Evolutionary conservation across 306 rosid species (phyloP).

Genomic region (Oxytropis ochrocephala): DNA sequence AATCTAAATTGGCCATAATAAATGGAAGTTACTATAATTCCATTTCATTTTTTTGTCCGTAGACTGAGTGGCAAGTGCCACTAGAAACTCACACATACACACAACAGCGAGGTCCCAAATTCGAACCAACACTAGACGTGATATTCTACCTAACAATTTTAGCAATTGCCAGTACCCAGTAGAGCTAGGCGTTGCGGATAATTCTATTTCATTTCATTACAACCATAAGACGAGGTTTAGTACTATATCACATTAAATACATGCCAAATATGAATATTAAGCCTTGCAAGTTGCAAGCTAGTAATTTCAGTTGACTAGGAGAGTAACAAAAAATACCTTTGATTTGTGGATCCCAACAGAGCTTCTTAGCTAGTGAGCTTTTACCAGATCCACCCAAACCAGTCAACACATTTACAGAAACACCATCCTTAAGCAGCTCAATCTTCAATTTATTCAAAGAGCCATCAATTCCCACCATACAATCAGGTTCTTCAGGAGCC

Average conservation of each 20-base stretch:
- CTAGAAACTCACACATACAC: too few species aligned
- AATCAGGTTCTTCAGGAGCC: conserved; percentile 32
- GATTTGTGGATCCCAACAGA: conserved; percentile 38
- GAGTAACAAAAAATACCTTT: conserved; percentile 38
- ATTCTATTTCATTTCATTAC: not conserved
- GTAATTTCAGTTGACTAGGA: not conserved
- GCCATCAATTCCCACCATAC: conserved; percentile 44
- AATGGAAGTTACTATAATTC: not conserved
- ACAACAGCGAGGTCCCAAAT: too few species aligned
- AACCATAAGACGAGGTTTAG: not conserved
- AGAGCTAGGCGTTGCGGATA: too few species aligned
- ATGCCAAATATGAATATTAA: not conserved
- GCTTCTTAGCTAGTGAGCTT: conserved; percentile 45
- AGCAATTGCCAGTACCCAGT: too few species aligned
- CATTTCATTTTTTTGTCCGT: not conserved
- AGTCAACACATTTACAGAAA: conserved; percentile 30
- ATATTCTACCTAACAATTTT: too few species aligned
- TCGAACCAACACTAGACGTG: too few species aligned
- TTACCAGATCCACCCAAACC: conserved; percentile 69
- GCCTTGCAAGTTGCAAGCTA: not conserved
- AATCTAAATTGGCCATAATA: too few species aligned
- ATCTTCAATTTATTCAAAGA: conserved; percentile 30
- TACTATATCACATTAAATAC: not conserved
- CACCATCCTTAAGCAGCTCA: conserved; percentile 30
- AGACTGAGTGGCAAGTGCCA: too few species aligned